Conservation (phyloP, 2,329 filamentous ascomycete genomes). For the Sporothrix variecibatus region DNA sequence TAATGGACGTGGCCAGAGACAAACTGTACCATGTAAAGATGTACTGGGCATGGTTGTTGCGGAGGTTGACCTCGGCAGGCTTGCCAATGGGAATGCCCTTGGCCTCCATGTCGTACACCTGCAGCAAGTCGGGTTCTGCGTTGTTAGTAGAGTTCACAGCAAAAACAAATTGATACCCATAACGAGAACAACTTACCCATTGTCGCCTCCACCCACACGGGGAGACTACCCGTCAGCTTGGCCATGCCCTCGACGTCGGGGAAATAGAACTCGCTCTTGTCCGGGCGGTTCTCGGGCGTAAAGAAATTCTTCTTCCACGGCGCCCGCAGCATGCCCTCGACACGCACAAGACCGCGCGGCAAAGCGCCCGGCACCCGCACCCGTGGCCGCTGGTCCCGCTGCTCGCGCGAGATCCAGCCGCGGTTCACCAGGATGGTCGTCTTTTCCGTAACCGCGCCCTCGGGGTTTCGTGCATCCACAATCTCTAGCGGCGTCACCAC, state of each 20-base stretch:
- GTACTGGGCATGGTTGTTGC: slow-evolving; percentile 97
- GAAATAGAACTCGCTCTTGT: slow-evolving; percentile 88
- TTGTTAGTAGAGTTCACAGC: not conserved
- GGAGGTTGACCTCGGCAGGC: slow-evolving; percentile 83
- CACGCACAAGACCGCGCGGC: slow-evolving; percentile 68
- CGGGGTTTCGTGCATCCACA: not conserved
- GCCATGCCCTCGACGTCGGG: slow-evolving; percentile 95
- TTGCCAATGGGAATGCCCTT: slow-evolving; percentile 89
- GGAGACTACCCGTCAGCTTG: slow-evolving; percentile 73
- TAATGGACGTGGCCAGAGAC: slow-evolving; percentile 81
- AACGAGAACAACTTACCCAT: slow-evolving; percentile 63
- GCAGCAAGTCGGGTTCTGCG: slow-evolving; percentile 75
- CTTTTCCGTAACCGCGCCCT: slow-evolving; percentile 34
- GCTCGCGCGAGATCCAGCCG: slow-evolving; percentile 85
- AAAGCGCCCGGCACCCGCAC: slow-evolving; percentile 64
- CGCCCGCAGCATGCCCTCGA: slow-evolving; percentile 82
- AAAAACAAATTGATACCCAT: not conserved
- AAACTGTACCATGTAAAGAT: slow-evolving; percentile 98
- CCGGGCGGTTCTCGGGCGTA: slow-evolving; percentile 84
- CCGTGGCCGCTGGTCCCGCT: slow-evolving; percentile 64
- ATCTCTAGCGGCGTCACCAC: slow-evolving; percentile 86
- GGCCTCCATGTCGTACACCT: slow-evolving; percentile 71
- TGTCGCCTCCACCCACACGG: slow-evolving; percentile 94
- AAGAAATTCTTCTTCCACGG: slow-evolving; percentile 99
- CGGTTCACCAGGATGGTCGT: slow-evolving; percentile 73